Evolutionary conservation across 345 rosid genomes (phyloP), one percentile per base, ranked within the genome.

Genomic region (Cochlearia excelsa): DNA sequence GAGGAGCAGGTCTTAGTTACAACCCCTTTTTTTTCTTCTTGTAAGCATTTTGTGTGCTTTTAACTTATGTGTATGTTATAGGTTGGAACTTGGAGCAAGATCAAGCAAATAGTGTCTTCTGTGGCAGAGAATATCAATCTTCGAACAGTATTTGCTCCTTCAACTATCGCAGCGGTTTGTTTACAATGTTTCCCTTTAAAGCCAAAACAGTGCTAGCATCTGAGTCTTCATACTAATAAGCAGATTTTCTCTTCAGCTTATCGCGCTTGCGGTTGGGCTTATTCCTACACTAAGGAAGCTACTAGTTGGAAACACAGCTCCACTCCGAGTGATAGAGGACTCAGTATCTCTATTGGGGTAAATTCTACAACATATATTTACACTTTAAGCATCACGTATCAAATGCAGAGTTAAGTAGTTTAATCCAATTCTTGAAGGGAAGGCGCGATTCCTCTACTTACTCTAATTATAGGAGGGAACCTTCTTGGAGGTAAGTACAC

Each of bases 381-480:
- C 6, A 28, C 27, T 5, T 9, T 7, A 34, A 61, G 3, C 9
- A 23, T 62, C 30, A 27, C 23, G 16, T 41, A 9, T 50, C 34
- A 42, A 52, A 16, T 48, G 42, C n/a, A 33, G 30, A 16, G 6
- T 35, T 69, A 35, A 69, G 16, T 26, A 59, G 51, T 9, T 51
- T 31, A 39, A 33, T 46, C 45, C 2, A n/a, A 39, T 49, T 58
- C 16, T 67, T 62, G 51, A 71, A 86, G 94, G 65, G 79, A 86
- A 27, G 94, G 78, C 53, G 72, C 94, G 23, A 80, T 86, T 67
- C 95, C 95, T 44, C 66, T 77, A 37, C 58, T 84, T 50, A 86
- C 84, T 30, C 71, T 86, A 54, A 73, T 86, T 34, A 38, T 86
- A 8, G 95, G 95, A 57, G 84, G 83, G 40, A 86, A 84, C 76